Evolutionary conservation across 352 stramenopile genomes (phyloP), one percentile per base, ranked within the genome.

Genomic region (Pythium periplocum): DNA sequence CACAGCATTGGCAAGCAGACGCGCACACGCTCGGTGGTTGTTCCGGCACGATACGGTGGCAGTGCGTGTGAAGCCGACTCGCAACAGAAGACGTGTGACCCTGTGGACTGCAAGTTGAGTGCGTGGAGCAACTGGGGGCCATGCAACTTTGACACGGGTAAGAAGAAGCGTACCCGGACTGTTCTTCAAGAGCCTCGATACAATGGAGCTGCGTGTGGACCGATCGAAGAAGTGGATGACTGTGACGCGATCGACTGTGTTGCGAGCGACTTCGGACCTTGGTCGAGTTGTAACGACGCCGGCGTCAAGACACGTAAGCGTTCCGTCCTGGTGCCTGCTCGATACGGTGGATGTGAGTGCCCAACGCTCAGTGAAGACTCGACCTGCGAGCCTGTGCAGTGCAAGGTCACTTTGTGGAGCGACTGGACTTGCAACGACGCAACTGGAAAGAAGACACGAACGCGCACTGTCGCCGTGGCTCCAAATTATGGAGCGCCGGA

Each of bases 181-280:
- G 55, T 88, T 41, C 50, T 44, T 0, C 64, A 55, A 0, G 26
- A 51, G 30, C 49, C 75, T 0, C 63, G 66, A 44, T 86, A 77
- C 55, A 64, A 65, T 4, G 78, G 78, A 3, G 31, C 56, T 0
- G 47, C 36, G 7, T 88, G 78, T 8, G 43, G 51, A 1, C 26
- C 33, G 1, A 37, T 82, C 4, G 52, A 48, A 2, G 66, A 83
- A 3, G 51, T 63, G 0, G 58, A 53, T 1, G 12, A 31, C 2
- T 87, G 77, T 37, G 72, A 84, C 40, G 60, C 74, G 0, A 65
- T 86, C 11, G 61, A 80, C 53, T 87, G 76, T 17, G 58, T 71
- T 38, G 66, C 78, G 62, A 49, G 45, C 0, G 2, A 35, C 0
- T 85, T 71, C 71, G 59, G 59, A 0, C n/a, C 49, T 0, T 79